A percentile compares a stretch with the other conserved stretches of the same genome.
Evolutionary conservation across 2,329 filamentous ascomycete genomes (phyloP).

Genomic region (Penicillium hordei): DNA sequence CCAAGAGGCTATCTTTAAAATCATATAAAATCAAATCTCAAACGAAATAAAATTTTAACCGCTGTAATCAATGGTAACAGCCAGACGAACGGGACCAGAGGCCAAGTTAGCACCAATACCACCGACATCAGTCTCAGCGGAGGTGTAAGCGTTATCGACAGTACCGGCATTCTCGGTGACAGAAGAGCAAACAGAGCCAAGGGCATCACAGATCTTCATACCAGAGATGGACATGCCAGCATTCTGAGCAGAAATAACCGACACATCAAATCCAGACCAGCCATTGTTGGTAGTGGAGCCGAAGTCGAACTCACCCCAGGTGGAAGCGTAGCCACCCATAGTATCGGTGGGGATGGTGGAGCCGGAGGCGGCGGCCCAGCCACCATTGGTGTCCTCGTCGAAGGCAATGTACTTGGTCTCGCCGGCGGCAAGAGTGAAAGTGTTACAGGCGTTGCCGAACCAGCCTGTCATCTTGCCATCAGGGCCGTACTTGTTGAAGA

Average conservation of each 20-base stretch:
- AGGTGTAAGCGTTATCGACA: conserved; percentile 37
- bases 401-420: conserved; percentile 41
- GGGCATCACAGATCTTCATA: conserved; percentile 37
- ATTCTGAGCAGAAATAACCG: conserved; percentile 36
- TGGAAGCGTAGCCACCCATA: conserved; percentile 31
- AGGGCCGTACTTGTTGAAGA: conserved; percentile 44
- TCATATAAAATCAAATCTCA: conserved; percentile 6
- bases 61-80: conserved; percentile 32
- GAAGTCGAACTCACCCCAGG: conserved; percentile 41
- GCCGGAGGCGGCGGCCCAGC: conserved; percentile 31
- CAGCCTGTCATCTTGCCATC: conserved; percentile 37
- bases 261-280: conserved; percentile 39
- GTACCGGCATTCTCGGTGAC: conserved; percentile 25
- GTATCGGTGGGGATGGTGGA: conserved; percentile 29
- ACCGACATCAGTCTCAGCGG: conserved; percentile 27
- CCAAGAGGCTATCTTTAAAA: conserved; percentile 9
- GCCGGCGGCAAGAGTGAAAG: conserved; percentile 33
- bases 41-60: conserved; percentile 22
- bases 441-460: conserved; percentile 36
- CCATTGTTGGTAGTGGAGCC: conserved; percentile 28
- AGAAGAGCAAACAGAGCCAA: conserved; percentile 31
- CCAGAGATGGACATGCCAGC: conserved; percentile 34
- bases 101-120: conserved; percentile 39
- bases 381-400: conserved; percentile 38
- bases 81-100: conserved; percentile 28